Conservation (phyloP, 2,329 filamentous ascomycete genomes). For the Venturia asperata region DNA sequence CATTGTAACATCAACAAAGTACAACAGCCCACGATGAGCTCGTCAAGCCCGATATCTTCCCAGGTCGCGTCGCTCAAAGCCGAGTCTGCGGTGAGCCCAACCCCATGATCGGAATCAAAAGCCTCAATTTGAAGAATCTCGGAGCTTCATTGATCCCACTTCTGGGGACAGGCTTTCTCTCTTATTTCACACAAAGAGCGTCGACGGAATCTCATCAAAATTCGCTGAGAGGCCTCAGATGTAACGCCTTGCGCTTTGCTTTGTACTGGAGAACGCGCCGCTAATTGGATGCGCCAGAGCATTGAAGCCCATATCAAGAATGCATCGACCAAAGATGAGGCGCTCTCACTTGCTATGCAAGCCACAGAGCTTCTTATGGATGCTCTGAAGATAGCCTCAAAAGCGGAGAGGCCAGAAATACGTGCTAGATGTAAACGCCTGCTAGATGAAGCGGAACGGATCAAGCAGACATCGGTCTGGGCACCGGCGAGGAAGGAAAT, state of each 20-base stretch:
- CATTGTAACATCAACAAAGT: not conserved
- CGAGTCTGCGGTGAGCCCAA: conserved; percentile 9
- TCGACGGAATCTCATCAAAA: not conserved
- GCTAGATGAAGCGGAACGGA: conserved; percentile 63
- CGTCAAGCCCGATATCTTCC: not conserved
- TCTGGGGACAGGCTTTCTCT: not conserved
- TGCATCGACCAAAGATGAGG: conserved; percentile 48
- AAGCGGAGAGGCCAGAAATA: conserved; percentile 59
- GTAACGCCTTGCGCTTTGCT: not conserved
- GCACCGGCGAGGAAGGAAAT: not conserved
- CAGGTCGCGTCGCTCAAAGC: not conserved
- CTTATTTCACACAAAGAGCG: not conserved
- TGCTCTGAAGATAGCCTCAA: conserved; percentile 56
- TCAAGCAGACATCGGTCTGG: conserved; percentile 47
- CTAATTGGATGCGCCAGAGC: conserved; percentile 5
- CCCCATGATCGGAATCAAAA: not conserved
- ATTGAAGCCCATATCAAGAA: conserved; percentile 12
- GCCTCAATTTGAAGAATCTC: not conserved
- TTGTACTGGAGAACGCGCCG: not conserved
- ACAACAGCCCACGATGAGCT: not conserved
- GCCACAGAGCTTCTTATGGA: conserved; percentile 78
- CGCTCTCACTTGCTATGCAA: conserved; percentile 66
- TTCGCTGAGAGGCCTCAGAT: not conserved
- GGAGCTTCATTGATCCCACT: not conserved
- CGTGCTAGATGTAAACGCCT: conserved; percentile 62